Evolutionary conservation across 73 alveolate genomes (phyloP).

Genomic region (Chromera velia): DNA sequence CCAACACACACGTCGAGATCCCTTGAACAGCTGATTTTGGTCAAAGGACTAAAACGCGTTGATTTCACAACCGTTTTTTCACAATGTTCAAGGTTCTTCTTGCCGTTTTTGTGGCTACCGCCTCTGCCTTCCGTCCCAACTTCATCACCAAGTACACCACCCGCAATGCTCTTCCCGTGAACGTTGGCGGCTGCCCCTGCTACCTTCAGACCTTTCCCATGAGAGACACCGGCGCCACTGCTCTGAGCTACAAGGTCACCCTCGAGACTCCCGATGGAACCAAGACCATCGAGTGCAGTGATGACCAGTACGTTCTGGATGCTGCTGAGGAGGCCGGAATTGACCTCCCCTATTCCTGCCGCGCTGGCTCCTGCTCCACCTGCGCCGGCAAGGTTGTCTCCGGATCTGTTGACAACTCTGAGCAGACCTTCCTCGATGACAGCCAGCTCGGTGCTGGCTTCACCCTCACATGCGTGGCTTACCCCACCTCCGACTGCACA

Average conservation of each 20-base stretch:
- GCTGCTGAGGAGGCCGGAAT: constrained; percentile 16
- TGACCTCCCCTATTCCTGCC: constrained; percentile 16
- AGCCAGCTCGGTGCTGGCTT: constrained; percentile 6
- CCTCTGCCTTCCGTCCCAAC: background rate
- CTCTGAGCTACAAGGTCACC: constrained; percentile 5
- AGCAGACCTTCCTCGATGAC: constrained; percentile 15
- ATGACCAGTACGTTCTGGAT: constrained; percentile 16
- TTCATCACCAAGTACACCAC: background rate
- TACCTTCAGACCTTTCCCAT: background rate
- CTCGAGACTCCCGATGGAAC: constrained; percentile 12
- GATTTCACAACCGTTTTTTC: background rate
- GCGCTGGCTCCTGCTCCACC: constrained; percentile 21
- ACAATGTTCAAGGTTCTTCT: background rate
- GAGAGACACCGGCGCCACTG: background rate
- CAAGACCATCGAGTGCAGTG: background rate
- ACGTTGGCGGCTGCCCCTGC: background rate
- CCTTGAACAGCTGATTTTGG: no score
- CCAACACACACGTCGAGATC: no score
- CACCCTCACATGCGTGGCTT: constrained; percentile 10
- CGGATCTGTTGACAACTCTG: constrained; percentile 7
- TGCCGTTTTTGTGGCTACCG: background rate
- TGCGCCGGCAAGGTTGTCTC: constrained; percentile 17
- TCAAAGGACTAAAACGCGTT: no score
- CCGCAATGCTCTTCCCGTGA: background rate
- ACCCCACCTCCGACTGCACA: constrained; percentile 8